These are phyloP conservation scores for Cladorrhinum sp. DNA, from an alignment of 2,329 filamentous ascomycete genomes.

Conservation along the genomic window DNA sequence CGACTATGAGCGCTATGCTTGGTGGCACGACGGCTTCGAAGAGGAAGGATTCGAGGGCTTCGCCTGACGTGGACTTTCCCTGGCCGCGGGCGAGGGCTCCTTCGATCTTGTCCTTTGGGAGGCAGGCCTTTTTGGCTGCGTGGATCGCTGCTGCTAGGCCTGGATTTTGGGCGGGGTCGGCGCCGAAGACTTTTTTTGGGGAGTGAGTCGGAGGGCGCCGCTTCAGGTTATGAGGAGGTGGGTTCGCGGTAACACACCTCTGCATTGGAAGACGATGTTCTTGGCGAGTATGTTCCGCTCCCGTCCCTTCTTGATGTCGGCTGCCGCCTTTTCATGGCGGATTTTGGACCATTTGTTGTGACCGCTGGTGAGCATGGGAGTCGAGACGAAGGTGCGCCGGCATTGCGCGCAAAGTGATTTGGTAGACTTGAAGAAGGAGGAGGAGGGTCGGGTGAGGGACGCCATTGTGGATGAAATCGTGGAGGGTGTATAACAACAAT, in stretches of 20 bases:
- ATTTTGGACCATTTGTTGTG: constrained; percentile 97
- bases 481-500: too few species aligned
- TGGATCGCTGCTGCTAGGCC: constrained; percentile 70
- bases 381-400: constrained; percentile 46
- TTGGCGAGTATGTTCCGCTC: constrained; percentile 66
- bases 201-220: constrained; percentile 13
- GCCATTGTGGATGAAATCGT: constrained; percentile 22
- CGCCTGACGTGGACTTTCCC: constrained; percentile 72
- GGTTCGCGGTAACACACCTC: constrained; percentile 50
- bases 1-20: constrained; percentile 74
- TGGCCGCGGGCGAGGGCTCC: constrained; percentile 83
- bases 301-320: constrained; percentile 74
- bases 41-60: constrained; percentile 70
- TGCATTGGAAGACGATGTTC: constrained; percentile 71
- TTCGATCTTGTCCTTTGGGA: constrained; percentile 83
- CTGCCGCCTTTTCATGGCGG: constrained; percentile 87
- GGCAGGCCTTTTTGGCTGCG: constrained; percentile 77
- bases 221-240: neutral
- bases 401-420: constrained; percentile 45
- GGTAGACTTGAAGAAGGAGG: constrained; percentile 9
- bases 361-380: constrained; percentile 53
- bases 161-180: constrained; percentile 70
- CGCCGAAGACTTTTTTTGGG: constrained; percentile 61
- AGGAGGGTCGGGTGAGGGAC: constrained; percentile 17
- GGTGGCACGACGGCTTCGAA: constrained; percentile 79